Conservation (phyloP, 768 basidiomycete species). For the Mycena rosella region DNA sequence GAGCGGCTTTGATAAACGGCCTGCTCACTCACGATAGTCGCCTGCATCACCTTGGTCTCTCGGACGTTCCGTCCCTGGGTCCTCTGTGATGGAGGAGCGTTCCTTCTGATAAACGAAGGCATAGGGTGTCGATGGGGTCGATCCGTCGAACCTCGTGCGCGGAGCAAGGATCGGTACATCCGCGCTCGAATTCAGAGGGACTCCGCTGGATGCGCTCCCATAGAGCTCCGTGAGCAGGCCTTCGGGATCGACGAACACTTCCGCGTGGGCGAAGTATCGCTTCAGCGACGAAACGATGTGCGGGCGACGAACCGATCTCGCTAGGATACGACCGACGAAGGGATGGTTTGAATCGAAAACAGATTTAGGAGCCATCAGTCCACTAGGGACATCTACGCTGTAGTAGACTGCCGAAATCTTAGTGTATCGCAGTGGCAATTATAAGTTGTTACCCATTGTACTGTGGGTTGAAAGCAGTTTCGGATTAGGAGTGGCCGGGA, state of each 20-base stretch:
- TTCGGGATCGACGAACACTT: slow-evolving; percentile 3
- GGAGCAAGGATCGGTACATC: neutral
- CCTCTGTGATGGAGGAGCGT: neutral
- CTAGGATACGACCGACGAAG: slow-evolving; percentile 24
- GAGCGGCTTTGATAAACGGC: too few relatives aligned
- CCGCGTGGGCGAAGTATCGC: slow-evolving; percentile 23
- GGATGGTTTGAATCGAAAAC: slow-evolving; percentile 19
- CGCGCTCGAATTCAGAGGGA: neutral
- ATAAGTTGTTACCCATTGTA: too few relatives aligned
- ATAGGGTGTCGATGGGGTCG: neutral
- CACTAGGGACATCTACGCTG: slow-evolving; percentile 24
- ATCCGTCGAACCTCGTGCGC: neutral
- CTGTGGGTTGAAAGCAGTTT: too few relatives aligned
- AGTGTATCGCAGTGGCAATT: neutral
- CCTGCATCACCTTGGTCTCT: neutral
- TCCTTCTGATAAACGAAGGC: neutral
- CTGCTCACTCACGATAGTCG: too few relatives aligned
- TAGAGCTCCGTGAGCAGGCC: neutral
- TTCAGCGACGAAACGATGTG: slow-evolving; percentile 22
- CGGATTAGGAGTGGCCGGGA: too few relatives aligned
- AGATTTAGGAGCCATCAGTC: slow-evolving; percentile 10
- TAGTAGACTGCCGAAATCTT: slow-evolving; percentile 26
- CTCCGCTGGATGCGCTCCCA: neutral
- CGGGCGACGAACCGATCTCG: slow-evolving; percentile 29
- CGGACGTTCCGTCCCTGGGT: neutral